Percentiles rank a stretch among this genome's conserved stretches.
phyloP scores from a whole-genome alignment of 2,329 filamentous ascomycete genomes.

The Chaetomium strumarium region DNA sequence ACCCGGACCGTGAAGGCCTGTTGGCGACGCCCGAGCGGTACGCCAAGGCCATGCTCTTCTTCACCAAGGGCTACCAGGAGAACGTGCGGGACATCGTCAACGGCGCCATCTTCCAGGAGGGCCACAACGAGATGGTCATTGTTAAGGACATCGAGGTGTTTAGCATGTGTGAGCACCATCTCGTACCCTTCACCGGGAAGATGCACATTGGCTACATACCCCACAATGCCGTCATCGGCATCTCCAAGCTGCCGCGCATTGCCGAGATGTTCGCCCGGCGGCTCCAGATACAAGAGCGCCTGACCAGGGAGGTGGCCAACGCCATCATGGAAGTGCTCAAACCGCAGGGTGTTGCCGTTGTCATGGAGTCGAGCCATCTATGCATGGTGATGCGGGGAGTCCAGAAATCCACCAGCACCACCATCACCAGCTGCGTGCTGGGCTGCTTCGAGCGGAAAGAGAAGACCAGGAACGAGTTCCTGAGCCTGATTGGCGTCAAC shows the following conservation, averaged over 20 bases:
- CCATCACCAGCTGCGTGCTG: slow-evolving; percentile 96
- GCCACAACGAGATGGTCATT: slow-evolving; percentile 95
- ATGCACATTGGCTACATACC: slow-evolving; percentile 99
- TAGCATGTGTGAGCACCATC: slow-evolving; percentile 91
- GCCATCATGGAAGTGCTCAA: slow-evolving; percentile 90
- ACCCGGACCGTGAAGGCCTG: slow-evolving; percentile 59
- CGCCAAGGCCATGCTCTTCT: slow-evolving; percentile 90
- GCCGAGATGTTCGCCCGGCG: slow-evolving; percentile 94
- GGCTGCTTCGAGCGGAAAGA: slow-evolving; percentile 88
- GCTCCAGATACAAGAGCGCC: slow-evolving; percentile 90
- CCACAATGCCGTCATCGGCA: slow-evolving; percentile 80
- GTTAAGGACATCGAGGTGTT: slow-evolving; percentile 97
- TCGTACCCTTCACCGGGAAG: slow-evolving; percentile 96
- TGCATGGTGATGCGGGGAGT: slow-evolving; percentile 99
- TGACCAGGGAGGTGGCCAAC: slow-evolving; percentile 93
- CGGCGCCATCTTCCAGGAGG: slow-evolving; percentile 89
- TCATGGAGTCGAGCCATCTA: slow-evolving; percentile 93
- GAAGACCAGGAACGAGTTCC: slow-evolving; percentile 92
- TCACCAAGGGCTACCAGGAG: slow-evolving; percentile 95
- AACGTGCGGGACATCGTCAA: slow-evolving; percentile 91
- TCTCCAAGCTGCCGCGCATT: slow-evolving; percentile 92
- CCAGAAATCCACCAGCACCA: slow-evolving; percentile 78
- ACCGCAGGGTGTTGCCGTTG: slow-evolving; percentile 90
- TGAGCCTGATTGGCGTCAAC: slow-evolving; percentile 70
- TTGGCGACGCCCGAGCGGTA: slow-evolving; percentile 74